phyloP scores from a whole-genome alignment of 352 stramenopile species.

The Phytopythium cucurbitacearum region DNA sequence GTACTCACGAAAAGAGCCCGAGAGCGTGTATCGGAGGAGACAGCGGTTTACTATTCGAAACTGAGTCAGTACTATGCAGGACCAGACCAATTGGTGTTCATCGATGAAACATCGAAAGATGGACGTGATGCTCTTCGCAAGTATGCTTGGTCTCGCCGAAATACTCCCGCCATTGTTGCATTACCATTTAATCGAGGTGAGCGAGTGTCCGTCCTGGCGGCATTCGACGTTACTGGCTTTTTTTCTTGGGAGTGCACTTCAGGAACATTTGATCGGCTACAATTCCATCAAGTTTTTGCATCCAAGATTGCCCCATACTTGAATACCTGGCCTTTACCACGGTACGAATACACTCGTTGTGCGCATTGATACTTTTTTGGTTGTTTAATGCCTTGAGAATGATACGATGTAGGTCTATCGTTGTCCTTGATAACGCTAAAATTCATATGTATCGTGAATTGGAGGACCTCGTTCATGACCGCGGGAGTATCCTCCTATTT shows the following conservation, averaged over 20 bases:
- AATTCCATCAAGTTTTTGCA: conserved; percentile 14
- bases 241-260: background rate
- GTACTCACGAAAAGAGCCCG: conserved; percentile 4
- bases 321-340: conserved; percentile 17
- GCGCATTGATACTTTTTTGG: background rate
- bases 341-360: background rate
- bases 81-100: conserved; percentile 5
- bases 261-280: conserved; percentile 11
- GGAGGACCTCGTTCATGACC: conserved; percentile 1
- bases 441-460: conserved; percentile 17
- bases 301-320: conserved; percentile 8
- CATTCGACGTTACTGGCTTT: conserved; percentile 2
- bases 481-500: conserved; percentile 1
- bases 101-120: conserved; percentile 8
- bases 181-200: conserved; percentile 7
- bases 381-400: background rate
- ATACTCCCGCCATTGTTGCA: conserved; percentile 3
- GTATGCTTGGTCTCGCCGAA: conserved; percentile 2
- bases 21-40: background rate
- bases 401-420: conserved; percentile 10
- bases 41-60: conserved; percentile 8
- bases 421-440: conserved; percentile 18
- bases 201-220: conserved; percentile 3
- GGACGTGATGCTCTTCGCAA: conserved; percentile 5
- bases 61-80: conserved; percentile 4